These are phyloP conservation scores for Fusarium pseudocircinatum DNA, from an alignment of 2,329 filamentous ascomycete genomes.

Conservation along the genomic window DNA sequence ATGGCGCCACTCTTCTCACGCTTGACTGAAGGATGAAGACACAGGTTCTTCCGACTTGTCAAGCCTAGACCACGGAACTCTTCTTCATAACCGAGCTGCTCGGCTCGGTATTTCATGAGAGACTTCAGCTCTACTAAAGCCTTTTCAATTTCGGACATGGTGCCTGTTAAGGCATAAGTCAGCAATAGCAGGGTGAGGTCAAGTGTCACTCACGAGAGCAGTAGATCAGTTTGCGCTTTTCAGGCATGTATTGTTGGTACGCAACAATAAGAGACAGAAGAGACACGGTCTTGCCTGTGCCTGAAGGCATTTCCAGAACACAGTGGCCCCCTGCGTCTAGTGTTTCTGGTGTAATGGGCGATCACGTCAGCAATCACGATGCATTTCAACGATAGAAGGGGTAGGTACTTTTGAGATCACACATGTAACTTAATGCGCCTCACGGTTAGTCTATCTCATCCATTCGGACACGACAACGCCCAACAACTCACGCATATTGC, in stretches of 20 bases:
- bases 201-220: conserved; percentile 75
- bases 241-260: conserved; percentile 93
- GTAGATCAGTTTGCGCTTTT: conserved; percentile 96
- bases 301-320: conserved; percentile 98
- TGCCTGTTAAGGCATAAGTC: conserved; percentile 59
- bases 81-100: conserved; percentile 89
- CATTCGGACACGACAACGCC: background rate
- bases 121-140: conserved; percentile 90
- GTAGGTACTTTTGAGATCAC: conserved; percentile 62
- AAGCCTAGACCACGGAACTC: conserved; percentile 92
- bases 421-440: conserved; percentile 59
- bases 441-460: background rate
- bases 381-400: background rate
- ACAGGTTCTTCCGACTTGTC: conserved; percentile 97
- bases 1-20: conserved; percentile 94
- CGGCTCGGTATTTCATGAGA: conserved; percentile 92
- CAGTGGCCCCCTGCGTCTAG: conserved; percentile 95
- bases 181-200: conserved; percentile 8
- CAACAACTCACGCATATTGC: conserved; percentile 62
- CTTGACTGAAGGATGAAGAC: conserved; percentile 94
- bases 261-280: conserved; percentile 94
- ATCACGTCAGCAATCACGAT: conserved; percentile 1
- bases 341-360: conserved; percentile 61
- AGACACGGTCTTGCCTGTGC: conserved; percentile 97
- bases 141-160: conserved; percentile 99